A percentile compares a stretch with the other conserved stretches of the same genome.
Conservation (phyloP, 208 protist species). For the Acanthamoeba polyphaga region DNA sequence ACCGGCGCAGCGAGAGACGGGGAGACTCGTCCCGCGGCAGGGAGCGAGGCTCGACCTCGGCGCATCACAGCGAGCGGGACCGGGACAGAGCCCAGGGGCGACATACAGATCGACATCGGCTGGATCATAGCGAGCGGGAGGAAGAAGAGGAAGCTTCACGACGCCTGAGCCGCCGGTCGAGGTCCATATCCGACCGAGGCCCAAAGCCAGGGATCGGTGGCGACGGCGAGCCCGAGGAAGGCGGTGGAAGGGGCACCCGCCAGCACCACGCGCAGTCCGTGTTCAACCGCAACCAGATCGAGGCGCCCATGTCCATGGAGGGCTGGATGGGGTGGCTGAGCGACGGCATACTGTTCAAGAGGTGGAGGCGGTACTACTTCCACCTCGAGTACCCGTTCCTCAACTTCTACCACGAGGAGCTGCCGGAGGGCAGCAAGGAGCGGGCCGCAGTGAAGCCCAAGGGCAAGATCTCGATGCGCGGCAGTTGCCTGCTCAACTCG, state of each 20-base stretch:
- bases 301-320: neutral
- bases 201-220: too few relatives aligned
- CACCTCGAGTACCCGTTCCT: slow-evolving; percentile 30
- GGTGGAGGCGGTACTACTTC: slow-evolving; percentile 45
- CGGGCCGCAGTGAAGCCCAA: slow-evolving; percentile 2
- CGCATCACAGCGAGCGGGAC: too few relatives aligned
- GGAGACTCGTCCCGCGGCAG: too few relatives aligned
- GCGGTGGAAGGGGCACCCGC: neutral
- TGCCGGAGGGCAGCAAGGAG: neutral
- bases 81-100: too few relatives aligned
- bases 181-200: neutral
- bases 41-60: neutral
- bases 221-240: too few relatives aligned
- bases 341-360: slow-evolving; percentile 27
- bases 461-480: neutral
- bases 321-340: slow-evolving; percentile 44
- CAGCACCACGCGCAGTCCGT: neutral
- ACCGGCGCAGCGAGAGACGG: neutral
- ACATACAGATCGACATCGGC: too few relatives aligned
- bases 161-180: neutral
- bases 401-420: neutral
- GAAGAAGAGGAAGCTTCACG: too few relatives aligned
- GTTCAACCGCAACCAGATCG: neutral
- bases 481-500: neutral
- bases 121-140: too few relatives aligned